Conservation (phyloP, 768 basidiomycete species). For the Jaapia argillacea region DNA sequence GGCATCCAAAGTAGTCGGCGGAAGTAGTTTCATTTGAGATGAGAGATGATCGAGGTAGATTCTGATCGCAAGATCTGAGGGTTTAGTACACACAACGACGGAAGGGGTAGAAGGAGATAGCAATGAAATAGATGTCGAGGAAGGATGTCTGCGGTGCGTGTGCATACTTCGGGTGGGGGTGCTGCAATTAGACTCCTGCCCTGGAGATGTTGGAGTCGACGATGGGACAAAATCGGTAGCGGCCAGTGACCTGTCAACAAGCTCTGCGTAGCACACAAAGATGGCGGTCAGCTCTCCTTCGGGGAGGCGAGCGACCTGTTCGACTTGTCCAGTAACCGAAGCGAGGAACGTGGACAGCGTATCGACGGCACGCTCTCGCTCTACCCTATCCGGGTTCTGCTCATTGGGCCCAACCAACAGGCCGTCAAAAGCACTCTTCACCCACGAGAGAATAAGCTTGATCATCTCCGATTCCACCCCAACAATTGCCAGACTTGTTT, state of each 20-base stretch:
- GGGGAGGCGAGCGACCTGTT: conserved; percentile 49
- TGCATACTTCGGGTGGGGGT: conserved; percentile 17
- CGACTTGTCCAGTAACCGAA: conserved; percentile 35
- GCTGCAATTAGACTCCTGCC: conserved; percentile 15
- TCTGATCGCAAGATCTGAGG: conserved; percentile 53
- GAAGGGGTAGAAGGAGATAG: conserved; percentile 21
- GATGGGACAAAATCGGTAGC: conserved; percentile 8
- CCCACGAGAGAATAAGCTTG: conserved; percentile 52
- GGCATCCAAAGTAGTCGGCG: conserved; percentile 38
- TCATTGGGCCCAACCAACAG: conserved; percentile 20
- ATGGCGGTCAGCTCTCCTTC: conserved; percentile 48
- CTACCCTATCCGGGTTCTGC: conserved; percentile 34
- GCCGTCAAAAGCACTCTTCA: conserved; percentile 52
- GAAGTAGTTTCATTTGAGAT: conserved; percentile 49
- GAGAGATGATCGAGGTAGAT: conserved; percentile 57
- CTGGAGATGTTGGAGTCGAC: conserved; percentile 17
- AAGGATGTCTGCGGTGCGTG: conserved; percentile 50
- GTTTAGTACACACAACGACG: conserved; percentile 20
- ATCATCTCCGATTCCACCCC: conserved; percentile 56
- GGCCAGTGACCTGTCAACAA: conserved; percentile 46
- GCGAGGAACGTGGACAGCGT: conserved; percentile 49
- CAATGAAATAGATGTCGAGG: conserved; percentile 45
- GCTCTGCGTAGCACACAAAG: conserved; percentile 45
- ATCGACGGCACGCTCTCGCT: conserved; percentile 57
- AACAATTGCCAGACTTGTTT: conserved; percentile 45